Base-by-base conservation (phyloP, 2,329 filamentous ascomycete genomes). In the Neonectria sp. region DNA sequence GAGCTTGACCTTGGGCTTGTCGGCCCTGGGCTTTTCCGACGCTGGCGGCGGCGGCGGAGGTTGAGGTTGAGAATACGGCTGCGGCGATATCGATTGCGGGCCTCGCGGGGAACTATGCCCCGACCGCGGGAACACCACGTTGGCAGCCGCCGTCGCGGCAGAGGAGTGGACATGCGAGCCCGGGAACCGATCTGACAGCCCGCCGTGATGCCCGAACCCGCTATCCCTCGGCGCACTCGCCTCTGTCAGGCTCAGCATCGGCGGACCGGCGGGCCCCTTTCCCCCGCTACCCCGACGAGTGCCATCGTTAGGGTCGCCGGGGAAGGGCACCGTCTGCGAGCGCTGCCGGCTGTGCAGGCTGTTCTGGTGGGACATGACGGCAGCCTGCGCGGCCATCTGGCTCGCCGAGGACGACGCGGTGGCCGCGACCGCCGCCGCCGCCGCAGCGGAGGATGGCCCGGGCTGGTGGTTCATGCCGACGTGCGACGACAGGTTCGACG, bases 1-100 rank as follows among this genome's bases (percentile, higher is more conserved):
- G 31, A 95, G 85, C 83, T 95, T 95, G 78, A 93, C 92, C 81
- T 94, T 95, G 68, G 90, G 90, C 68, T 93, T 93, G 74, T 93
- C 91, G 31, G 88, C 84, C 73, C 89, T 88, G 25, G 87, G 86
- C 78, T 92, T 91, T 71, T 92, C 90, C 3, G 85, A 81, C 52
- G 77, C 81, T 12, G 79, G 79, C 37, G 80, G 84, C 24, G 81
- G 85, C 17, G 76, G 80, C 25, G 77, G 84, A 25, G 78, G 79
- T 37, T 80, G 84, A 25, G 78, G 79, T 37, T 80, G 85, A 62
- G 77, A 81, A 17, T 79, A 79, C 68, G 70, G 74, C 60, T 80
- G 79, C 8, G 78, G 79, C 12, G 77, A 79, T 43, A 70, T 58
- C 25, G 80, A 74, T 58, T 81, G 66, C 35, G 71, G 79, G 9